A percentile compares a stretch with the other conserved stretches of the same genome.
phyloP scores from a whole-genome alignment of 768 basidiomycete genomes.

The Scleroderma citrinum region DNA sequence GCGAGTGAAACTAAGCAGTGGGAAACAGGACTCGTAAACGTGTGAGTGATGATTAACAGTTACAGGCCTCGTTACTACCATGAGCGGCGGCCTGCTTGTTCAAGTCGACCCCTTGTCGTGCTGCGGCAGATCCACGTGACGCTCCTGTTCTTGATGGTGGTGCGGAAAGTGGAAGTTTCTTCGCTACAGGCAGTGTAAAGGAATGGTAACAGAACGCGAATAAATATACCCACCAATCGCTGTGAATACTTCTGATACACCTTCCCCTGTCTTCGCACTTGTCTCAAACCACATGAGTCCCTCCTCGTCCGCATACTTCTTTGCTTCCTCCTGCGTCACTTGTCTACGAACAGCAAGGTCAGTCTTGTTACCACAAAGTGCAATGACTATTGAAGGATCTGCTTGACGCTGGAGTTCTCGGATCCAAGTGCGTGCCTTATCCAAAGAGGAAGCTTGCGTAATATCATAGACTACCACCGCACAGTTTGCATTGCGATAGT shows the following conservation, averaged over 20 bases:
- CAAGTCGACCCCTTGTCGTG: slow-evolving; percentile 71
- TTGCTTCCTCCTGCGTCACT: slow-evolving; percentile 81
- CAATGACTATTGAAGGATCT: slow-evolving; percentile 94
- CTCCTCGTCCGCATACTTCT: slow-evolving; percentile 90
- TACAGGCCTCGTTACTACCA: slow-evolving; percentile 61
- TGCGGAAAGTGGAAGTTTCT: slow-evolving; percentile 82
- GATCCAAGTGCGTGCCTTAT: slow-evolving; percentile 96
- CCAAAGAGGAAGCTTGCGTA: slow-evolving; percentile 83
- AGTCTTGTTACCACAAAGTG: slow-evolving; percentile 92
- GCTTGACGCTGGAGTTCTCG: slow-evolving; percentile 95
- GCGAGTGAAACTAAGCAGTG: slow-evolving; percentile 9
- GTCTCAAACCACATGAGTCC: slow-evolving; percentile 92
- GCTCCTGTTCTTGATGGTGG: slow-evolving; percentile 57
- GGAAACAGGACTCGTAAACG: slow-evolving; percentile 3
- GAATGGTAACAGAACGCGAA: neutral
- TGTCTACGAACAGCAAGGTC: slow-evolving; percentile 83
- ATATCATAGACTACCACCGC: slow-evolving; percentile 97
- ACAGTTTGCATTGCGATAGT: slow-evolving; percentile 92
- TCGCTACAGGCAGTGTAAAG: slow-evolving; percentile 43
- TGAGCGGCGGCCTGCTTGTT: slow-evolving; percentile 55
- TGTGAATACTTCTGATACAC: slow-evolving; percentile 80
- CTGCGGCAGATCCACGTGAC: slow-evolving; percentile 35
- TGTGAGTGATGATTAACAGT: slow-evolving; percentile 47
- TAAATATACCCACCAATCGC: slow-evolving; percentile 61
- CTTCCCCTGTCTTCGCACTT: slow-evolving; percentile 84